Base-by-base conservation (phyloP, 2,329 filamentous ascomycete genomes). In the Mollisiaceae sp. region DNA sequence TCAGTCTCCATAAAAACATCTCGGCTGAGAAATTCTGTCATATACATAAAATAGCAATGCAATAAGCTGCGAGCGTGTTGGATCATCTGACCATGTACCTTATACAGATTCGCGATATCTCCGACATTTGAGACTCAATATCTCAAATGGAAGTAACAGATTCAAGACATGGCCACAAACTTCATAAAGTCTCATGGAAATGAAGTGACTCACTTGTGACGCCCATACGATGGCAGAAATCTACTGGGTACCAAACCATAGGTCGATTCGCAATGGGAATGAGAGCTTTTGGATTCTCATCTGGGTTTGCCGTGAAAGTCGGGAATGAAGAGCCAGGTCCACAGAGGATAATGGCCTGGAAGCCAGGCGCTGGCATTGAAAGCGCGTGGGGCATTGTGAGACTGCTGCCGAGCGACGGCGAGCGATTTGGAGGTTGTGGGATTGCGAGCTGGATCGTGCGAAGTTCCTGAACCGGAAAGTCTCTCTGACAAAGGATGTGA, bases 161-260 rank as follows among this genome's bases (percentile, higher is more conserved):
- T n/a, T 12, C 12, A 54, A 54, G 24, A 54, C 18, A 62, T 12
- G 24, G 12, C 57, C 27, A 50, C 39, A n/a, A 39, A 18, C 8
- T 27, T 45, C 39, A 62, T 32, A 62, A 41, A 24, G 52, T 45
- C 57, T 15, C 38, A 47, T 20, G 55, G 27, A 59, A 47, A 45
- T 20, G n/a, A 36, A 57, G 22, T 58, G 15, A 78, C 85, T 78
- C 78, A 91, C 90, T 84, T 74, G 89, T 91, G 70, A 94, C 87
- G 71, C 92, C 91, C 77, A 90, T 91, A 43, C 91, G 87, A 75
- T 93, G 91, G 78, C 91, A 94, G 80, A 92, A 94, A 73, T 94
- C 91, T 47, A 95, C 86, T 6, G 92, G 89, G 77, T 95, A 95
- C 91, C 92, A 94, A 55, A 95, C 89, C 92, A 95, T 95, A 1